phyloP scores from a whole-genome alignment of 1,139 yeast genomes.

The Yamadazyma pseudoaaseri region DNA sequence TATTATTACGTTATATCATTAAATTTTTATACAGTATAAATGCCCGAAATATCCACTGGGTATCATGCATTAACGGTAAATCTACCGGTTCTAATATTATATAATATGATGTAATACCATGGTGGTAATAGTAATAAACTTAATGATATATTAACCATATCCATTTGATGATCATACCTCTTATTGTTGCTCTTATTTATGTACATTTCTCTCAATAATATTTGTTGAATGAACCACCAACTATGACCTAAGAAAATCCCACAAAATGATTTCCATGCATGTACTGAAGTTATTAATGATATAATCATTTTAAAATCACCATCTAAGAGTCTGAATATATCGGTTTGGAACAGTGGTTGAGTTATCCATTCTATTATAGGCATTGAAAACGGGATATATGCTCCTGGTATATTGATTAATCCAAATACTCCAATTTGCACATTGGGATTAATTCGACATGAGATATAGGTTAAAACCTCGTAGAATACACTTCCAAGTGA shows the following conservation, averaged over 20 bases:
- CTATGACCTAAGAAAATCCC: constrained; percentile 28
- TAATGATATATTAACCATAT: neutral
- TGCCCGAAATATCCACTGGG: too few relatives aligned
- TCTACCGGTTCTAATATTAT: constrained; percentile 11
- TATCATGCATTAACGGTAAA: too few relatives aligned
- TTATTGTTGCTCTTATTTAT: constrained; percentile 20
- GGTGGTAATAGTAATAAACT: constrained; percentile 31
- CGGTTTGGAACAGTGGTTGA: constrained; percentile 11
- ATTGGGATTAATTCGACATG: constrained; percentile 29
- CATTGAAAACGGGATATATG: constrained; percentile 27
- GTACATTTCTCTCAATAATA: constrained; percentile 17
- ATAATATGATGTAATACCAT: constrained; percentile 33
- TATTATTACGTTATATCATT: too few relatives aligned
- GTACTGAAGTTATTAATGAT: constrained; percentile 9
- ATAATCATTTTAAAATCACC: constrained; percentile 11
- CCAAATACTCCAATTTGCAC: constrained; percentile 25
- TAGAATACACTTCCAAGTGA: constrained; percentile 24
- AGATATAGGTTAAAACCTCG: constrained; percentile 27
- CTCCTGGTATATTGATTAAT: constrained; percentile 22
- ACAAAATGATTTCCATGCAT: constrained; percentile 21
- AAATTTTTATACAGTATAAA: too few relatives aligned
- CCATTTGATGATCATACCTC: too few relatives aligned
- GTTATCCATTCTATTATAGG: constrained; percentile 19
- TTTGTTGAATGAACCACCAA: constrained; percentile 38
- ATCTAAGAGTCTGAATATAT: constrained; percentile 4